Base-by-base conservation (phyloP, 805 yeast genomes). In the Pichia heedii region DNA sequence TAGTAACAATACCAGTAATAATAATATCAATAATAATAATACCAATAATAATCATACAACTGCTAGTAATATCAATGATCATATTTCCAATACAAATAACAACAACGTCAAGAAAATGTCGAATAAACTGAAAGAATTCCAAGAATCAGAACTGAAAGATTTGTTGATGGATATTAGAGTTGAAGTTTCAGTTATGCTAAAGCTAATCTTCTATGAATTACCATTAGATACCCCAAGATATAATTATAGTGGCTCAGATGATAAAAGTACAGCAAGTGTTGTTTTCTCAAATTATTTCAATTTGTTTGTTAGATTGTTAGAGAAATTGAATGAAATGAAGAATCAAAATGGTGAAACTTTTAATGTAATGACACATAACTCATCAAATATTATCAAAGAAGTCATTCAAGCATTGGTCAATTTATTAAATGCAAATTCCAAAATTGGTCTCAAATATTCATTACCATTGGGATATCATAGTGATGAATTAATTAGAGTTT, bases 401-500 rank as follows among this genome's bases (percentile, higher is more conserved):
- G 76, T 81, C 11, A 75, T 85, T 42, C 64, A 68, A 20, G 77
- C 84, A 19, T 66, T 86, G 40, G 77, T 88, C 2, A 83, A 83
- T 50, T 60, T 87, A 41, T 67, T 87, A 37, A 79, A 76, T 51
- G 72, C 85, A 4, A 87, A 87, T 53, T 77, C 81, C 7, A 87
- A 81, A 43, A 79, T 84, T 21, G 95, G 95, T 8, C 65, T 87
- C 53, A 77, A 77, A 41, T 77, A 76, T 58, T 87, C 89, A 3
- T 59, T 86, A 15, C 88, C 93, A 0, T 71, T 86, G 57, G 93
- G 94, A 0, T 84, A 79, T 53, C 85, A 85, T 53, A 72, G 73
- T 20, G 82, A 83, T 56, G 60, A 65, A 13, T 71, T 77, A 42
- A 79, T 85, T 24, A 67, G 93, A 47, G 67, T 81, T 11, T 77